Evolutionary conservation across 2,329 filamentous ascomycete genomes (phyloP).

Genomic region (Fusarium chaquense): DNA sequence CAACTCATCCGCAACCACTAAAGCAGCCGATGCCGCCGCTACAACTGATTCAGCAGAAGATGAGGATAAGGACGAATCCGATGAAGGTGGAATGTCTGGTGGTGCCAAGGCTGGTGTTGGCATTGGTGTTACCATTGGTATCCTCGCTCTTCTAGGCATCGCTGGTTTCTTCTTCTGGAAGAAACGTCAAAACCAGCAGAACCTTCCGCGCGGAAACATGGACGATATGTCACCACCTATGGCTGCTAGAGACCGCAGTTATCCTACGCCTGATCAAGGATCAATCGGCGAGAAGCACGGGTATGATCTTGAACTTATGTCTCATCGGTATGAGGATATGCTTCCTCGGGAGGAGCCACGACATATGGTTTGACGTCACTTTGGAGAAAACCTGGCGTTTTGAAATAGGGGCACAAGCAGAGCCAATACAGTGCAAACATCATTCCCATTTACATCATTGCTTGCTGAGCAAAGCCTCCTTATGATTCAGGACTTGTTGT

Average conservation of each 20-base stretch:
- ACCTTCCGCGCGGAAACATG: constrained; percentile 49
- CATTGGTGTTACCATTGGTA: constrained; percentile 59
- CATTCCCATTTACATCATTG: constrained; percentile 10
- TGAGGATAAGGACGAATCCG: constrained; percentile 33
- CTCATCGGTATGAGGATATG: constrained; percentile 70
- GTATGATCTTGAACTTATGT: constrained; percentile 63
- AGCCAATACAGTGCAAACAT: constrained; percentile 23
- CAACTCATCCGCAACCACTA: constrained; percentile 30
- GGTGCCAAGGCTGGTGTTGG: constrained; percentile 64
- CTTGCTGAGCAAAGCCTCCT: constrained; percentile 5
- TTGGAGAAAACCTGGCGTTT: constrained; percentile 11
- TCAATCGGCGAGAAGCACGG: constrained; percentile 55
- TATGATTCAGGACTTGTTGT: constrained; percentile 5
- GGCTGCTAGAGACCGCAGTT: constrained; percentile 58
- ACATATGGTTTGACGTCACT: constrained; percentile 53
- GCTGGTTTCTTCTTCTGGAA: constrained; percentile 53
- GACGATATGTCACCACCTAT: constrained; percentile 66
- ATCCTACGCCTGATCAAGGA: constrained; percentile 52
- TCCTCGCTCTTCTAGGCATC: constrained; percentile 55
- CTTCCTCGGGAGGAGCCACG: constrained; percentile 63
- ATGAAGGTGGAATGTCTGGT: constrained; percentile 42
- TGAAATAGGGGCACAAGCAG: constrained; percentile 17
- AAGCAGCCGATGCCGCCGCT: constrained; percentile 27
- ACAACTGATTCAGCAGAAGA: constrained; percentile 28
- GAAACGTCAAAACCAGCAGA: constrained; percentile 50